Base-by-base conservation (phyloP, 2,329 filamentous ascomycete genomes). In the Diaporthe humulicola region DNA sequence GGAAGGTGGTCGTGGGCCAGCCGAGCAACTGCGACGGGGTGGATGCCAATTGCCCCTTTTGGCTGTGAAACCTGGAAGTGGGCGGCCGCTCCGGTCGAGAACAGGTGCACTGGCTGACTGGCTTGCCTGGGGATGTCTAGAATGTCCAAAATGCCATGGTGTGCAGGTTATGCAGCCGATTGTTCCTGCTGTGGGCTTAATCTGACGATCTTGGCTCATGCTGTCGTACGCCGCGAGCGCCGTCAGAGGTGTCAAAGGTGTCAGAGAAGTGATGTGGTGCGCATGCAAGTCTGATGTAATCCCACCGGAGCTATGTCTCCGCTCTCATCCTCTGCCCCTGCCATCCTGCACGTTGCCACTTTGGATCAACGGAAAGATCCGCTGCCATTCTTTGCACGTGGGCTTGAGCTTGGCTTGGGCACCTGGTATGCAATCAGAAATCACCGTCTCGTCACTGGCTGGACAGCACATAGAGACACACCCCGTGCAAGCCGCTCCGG, bases 271-370 rank as follows among this genome's bases (percentile, higher is more conserved):
- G 64, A 69, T 69, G 64, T 17, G 15, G 15, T 69, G 14, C 17
- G n/a, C 33, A 52, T 38, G 64, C 64, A 69, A 40, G 64, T 69
- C 70, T 72, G 70, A 72, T 72, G 70, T 50, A 72, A 72, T 72
- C 33, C 10, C 57, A 36, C 64, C 70, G 56, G 70, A 72, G 56
- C 42, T 4, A 30, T 30, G 42, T 28, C 36, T 72, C 70, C 70
- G 70, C 70, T 64, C 4, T 61, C 22, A 9, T 28, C 61, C 22
- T 17, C 61, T 50, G 15, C 25, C 17, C 28, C 58, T 64, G 25
- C 10, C 25, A 12, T 45, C 30, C 56, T 38, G 56, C 30, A 14
- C 7, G 33, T n/a, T 38, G 30, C 33, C 22, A 38, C 42, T 28
- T 14, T 45, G 19, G 38, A n/a, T 6, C 42, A 38, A n/a, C 64